Percentiles rank a stretch among this genome's conserved stretches.
Evolutionary conservation across 768 basidiomycete species (phyloP).

Genomic region (Podaxis sp.): DNA sequence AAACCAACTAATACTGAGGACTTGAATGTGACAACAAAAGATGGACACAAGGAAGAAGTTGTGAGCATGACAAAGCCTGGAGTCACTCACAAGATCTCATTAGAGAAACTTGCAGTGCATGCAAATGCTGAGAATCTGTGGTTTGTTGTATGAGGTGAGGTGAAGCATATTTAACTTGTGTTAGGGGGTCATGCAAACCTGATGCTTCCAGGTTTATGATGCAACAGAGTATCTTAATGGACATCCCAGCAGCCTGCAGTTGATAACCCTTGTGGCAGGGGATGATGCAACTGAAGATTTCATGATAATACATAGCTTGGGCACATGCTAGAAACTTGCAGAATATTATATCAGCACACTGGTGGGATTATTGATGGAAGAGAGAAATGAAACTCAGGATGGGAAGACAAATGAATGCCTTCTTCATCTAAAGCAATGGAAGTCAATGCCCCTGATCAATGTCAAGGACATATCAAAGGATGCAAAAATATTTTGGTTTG

Average conservation of each 20-base stretch:
- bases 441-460: slow-evolving; percentile 31
- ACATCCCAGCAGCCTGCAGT: slow-evolving; percentile 56
- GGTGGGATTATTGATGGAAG: slow-evolving; percentile 6
- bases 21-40: background rate
- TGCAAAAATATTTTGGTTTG: slow-evolving; percentile 46
- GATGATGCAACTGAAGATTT: slow-evolving; percentile 64
- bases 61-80: slow-evolving; percentile 41
- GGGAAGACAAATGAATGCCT: slow-evolving; percentile 18
- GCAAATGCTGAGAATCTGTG: slow-evolving; percentile 31
- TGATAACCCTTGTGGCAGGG: slow-evolving; percentile 51
- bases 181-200: background rate
- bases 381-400: slow-evolving; percentile 2
- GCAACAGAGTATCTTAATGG: slow-evolving; percentile 45
- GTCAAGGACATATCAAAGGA: slow-evolving; percentile 42
- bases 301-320: slow-evolving; percentile 55
- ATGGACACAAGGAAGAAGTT: background rate
- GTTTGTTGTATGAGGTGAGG: slow-evolving; percentile 52
- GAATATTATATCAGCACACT: slow-evolving; percentile 55
- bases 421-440: slow-evolving; percentile 47
- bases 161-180: slow-evolving; percentile 8
- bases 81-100: slow-evolving; percentile 38
- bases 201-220: slow-evolving; percentile 39
- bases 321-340: slow-evolving; percentile 40
- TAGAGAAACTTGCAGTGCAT: slow-evolving; percentile 37
- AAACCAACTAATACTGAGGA: background rate